Conservation (phyloP, 2,329 filamentous ascomycete genomes). For the Neonectria neomacrospora region DNA sequence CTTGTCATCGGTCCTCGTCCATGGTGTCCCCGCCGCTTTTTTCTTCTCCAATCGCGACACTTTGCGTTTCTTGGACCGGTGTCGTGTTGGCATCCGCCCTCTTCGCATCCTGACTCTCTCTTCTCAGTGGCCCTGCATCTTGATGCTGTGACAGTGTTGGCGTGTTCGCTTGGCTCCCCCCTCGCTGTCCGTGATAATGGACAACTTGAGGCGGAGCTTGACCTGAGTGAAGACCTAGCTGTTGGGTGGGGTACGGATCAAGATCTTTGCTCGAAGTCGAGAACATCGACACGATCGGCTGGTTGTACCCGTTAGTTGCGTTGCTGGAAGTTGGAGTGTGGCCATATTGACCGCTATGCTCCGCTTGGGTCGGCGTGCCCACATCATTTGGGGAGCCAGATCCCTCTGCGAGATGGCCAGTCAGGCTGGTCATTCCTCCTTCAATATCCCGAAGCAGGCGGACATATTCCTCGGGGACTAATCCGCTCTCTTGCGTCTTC, state of each 20-base stretch:
- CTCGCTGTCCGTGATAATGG: conserved; percentile 74
- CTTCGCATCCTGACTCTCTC: conserved; percentile 61
- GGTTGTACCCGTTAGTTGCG: conserved; percentile 71
- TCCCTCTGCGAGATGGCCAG: conserved; percentile 67
- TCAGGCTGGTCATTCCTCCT: conserved; percentile 82
- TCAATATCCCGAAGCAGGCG: conserved; percentile 92
- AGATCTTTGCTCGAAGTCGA: conserved; percentile 77
- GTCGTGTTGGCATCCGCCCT: conserved; percentile 52
- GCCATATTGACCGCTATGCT: conserved; percentile 60
- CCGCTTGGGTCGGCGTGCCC: conserved; percentile 70
- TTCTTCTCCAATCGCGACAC: conserved; percentile 32
- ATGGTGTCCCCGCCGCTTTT: conserved; percentile 30
- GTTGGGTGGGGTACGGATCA: conserved; percentile 73
- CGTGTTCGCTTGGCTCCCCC: conserved; percentile 74
- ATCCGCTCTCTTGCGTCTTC: conserved; percentile 90
- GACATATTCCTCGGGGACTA: conserved; percentile 97
- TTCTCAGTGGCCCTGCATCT: conserved; percentile 58
- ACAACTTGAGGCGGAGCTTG: conserved; percentile 73
- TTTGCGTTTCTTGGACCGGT: conserved; percentile 51
- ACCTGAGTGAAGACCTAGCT: conserved; percentile 70
- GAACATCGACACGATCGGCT: conserved; percentile 75
- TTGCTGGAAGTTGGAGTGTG: conserved; percentile 60
- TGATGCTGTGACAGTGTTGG: conserved; percentile 66
- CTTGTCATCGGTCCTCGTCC: conserved; percentile 45
- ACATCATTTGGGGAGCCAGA: conserved; percentile 65